These are phyloP conservation scores for Cercospora janseana DNA, from an alignment of 2,329 filamentous ascomycete genomes.

Conservation along the genomic window DNA sequence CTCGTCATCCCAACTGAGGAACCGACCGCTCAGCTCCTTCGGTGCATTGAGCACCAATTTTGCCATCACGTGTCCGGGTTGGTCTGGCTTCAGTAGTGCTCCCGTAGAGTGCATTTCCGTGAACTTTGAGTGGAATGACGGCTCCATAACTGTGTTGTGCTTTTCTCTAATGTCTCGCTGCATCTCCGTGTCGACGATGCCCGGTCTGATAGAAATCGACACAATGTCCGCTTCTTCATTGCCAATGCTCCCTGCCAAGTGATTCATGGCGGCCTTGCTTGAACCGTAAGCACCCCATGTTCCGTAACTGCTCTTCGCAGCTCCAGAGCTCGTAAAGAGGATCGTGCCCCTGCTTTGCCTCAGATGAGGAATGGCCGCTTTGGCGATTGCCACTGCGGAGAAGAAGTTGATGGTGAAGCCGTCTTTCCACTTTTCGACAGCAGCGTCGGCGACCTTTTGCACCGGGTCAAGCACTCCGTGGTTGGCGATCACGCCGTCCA, in stretches of 20 bases:
- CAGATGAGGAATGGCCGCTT: constrained; percentile 68
- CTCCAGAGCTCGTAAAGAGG: constrained; percentile 77
- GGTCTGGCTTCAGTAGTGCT: constrained; percentile 67
- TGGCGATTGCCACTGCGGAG: constrained; percentile 74
- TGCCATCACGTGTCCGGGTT: constrained; percentile 83
- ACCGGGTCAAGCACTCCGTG: constrained; percentile 81
- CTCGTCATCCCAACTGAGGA: constrained; percentile 58
- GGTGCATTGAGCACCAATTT: constrained; percentile 66
- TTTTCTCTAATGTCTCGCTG: constrained; percentile 75
- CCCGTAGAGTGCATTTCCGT: constrained; percentile 67
- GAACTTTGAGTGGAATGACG: constrained; percentile 63
- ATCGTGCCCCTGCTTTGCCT: constrained; percentile 66
- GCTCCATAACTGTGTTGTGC: constrained; percentile 61
- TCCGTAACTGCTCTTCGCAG: constrained; percentile 63
- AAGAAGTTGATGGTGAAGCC: constrained; percentile 85
- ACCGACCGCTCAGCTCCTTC: constrained; percentile 70
- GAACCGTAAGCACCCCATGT: constrained; percentile 81
- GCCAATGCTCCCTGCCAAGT: constrained; percentile 69
- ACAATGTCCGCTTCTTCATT: constrained; percentile 75
- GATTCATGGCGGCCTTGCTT: constrained; percentile 80
- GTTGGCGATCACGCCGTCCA: constrained; percentile 85
- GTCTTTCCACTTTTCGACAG: constrained; percentile 70
- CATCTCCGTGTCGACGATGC: constrained; percentile 87
- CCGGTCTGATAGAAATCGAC: constrained; percentile 70
- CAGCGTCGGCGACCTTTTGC: constrained; percentile 64